Evolutionary conservation across 148 eudicot species (phyloP), one percentile per base, ranked within the genome.

Genomic region (Beta vulgaris): DNA sequence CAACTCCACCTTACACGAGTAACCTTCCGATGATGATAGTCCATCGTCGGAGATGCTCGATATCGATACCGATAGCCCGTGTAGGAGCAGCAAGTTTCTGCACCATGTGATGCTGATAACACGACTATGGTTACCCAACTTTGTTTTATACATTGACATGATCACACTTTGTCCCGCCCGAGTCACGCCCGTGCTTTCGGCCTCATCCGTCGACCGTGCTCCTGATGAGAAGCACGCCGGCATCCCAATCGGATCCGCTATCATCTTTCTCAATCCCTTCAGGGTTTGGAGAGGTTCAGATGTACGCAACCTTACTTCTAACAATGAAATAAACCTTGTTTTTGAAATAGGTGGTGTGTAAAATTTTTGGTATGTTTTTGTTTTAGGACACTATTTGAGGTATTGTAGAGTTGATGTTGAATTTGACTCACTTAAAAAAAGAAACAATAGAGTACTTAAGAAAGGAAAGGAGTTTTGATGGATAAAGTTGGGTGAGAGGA

Each of bases 81-180:
- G 91, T 8, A 85, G 81, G 0, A 93, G 80, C 42, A 87, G 78
- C 58, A 80, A 64, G 48, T 90, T 87, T 77, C 84, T 88, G 79
- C 87, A 89, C 98, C 98, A 93, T 42, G 93, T 87, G 66, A 93
- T 42, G 0, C 93, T 87, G 71, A 93, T 84, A 37, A 85, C 72
- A 36, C 91, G 88, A 69, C 83, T 79, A 32, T 85, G 84, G 67
- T 85, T 85, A 0, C 86, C 88, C 0, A 92, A 51, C 76, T 90
- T 90, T 3, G 91, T 87, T 11, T 77, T 71, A 81, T 90, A 92
- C 2, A 85, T 83, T 3, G 98, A 92, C 81, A 86, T 85, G 77
- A 84, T 80, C 0, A 92, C 85, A 54, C 84, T 87, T 68, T 88
- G 91, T 32, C 95, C 91, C 3, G 95, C 82, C 29, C 88, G 77